phyloP scores from a whole-genome alignment of 1,284 basidiomycete genomes.

The Microbotryum silenes-acaulis region DNA sequence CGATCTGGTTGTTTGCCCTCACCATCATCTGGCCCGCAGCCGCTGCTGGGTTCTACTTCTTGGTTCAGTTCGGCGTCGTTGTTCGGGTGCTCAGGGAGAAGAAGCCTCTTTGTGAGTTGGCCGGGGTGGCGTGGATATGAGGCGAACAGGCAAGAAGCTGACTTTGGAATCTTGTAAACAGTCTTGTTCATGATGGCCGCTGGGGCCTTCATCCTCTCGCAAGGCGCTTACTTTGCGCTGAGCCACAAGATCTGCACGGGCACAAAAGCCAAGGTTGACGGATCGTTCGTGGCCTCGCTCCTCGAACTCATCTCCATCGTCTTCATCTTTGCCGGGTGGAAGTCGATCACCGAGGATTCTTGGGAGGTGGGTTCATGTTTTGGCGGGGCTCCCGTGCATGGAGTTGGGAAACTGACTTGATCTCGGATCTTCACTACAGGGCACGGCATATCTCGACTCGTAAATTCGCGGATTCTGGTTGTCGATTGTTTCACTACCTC shows the following conservation, averaged over 20 bases:
- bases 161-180: not conserved
- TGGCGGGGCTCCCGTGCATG: too few relatives aligned
- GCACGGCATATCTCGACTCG: too few relatives aligned
- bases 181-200: constrained; percentile 28
- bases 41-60: constrained; percentile 29
- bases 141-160: not conserved
- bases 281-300: constrained; percentile 33
- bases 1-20: constrained; percentile 35
- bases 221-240: constrained; percentile 33
- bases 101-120: constrained; percentile 32
- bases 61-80: constrained; percentile 30
- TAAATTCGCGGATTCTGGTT: too few relatives aligned
- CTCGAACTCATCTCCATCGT: constrained; percentile 32
- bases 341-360: constrained; percentile 34
- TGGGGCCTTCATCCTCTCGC: constrained; percentile 30
- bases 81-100: constrained; percentile 32
- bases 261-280: constrained; percentile 32
- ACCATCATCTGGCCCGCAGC: constrained; percentile 34
- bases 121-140: not conserved
- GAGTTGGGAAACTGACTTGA: too few relatives aligned
- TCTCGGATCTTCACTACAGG: too few relatives aligned
- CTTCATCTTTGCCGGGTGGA: constrained; percentile 32
- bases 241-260: constrained; percentile 33
- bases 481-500: too few relatives aligned
- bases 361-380: constrained; percentile 27